Evolutionary conservation across 148 eudicot genomes (phyloP), one percentile per base, ranked within the genome.

Genomic region (Persicaria maculosa): DNA sequence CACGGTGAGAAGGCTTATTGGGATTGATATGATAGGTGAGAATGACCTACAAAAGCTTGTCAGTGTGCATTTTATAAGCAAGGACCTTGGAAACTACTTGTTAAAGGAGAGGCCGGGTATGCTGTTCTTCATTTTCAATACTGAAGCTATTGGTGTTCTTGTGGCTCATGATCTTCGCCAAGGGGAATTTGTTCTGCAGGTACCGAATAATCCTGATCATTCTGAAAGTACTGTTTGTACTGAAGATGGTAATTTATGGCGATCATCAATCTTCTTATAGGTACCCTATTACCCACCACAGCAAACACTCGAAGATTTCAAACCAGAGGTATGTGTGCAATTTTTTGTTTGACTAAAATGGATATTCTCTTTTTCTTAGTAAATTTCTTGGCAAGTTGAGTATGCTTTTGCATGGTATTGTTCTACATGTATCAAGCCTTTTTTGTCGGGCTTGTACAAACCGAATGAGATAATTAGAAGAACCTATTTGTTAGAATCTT

Each of bases 111-210:
- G 92, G 81, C 97, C 97, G 25, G 99, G 97, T 58, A 95, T 95
- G 99, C 83, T 95, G 17, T 95, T 88, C 79, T 95, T 95, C 79
- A 83, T 95, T 77, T 95, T 95, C 74, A 95, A 95, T 77, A 89
- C 92, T 11, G 91, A 88, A 75, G 97, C 94, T 47, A 95, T 95
- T 7, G 99, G 99, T 22, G 97, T 95, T 82, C 87, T 95, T 70
- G 97, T 95, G 76, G 97, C 99, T 80, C 99, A 92, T 88, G 97
- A 95, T 84, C 92, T 95, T 74, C 80, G 83, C 77, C 86, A 86
- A 85, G 99, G 99, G 74, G 99, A 95, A 79, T 95, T 95, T 80
- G 88, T 95, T 53, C 80, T 95, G 80, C 97, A 95, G 97, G 99
- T 95, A 74, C 43, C 16, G 5, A 59, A 61, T 11, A 17, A 16